Evolutionary conservation across 148 eudicot species (phyloP).

Genomic region (Drosera capensis): DNA sequence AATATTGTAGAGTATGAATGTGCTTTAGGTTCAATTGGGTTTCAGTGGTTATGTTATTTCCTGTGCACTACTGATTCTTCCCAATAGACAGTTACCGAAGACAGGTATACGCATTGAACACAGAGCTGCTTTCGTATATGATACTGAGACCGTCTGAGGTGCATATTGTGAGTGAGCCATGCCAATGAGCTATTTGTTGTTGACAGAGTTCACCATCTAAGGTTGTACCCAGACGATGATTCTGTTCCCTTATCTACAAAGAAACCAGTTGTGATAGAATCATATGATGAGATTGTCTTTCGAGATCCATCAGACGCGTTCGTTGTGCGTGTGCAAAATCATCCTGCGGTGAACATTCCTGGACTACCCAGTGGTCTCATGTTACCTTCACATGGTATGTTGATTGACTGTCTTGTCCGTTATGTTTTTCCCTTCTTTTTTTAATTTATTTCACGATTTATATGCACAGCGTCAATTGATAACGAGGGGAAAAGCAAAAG

Average conservation of each 20-base stretch:
- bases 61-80: no score
- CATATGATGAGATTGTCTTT: conserved; percentile 59
- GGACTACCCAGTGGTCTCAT: conserved; percentile 44
- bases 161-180: no score
- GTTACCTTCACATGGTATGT: conserved; percentile 42
- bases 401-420: background rate
- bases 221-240: conserved; percentile 53
- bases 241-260: conserved; percentile 20
- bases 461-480: background rate
- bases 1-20: no score
- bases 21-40: no score
- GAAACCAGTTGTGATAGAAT: conserved; percentile 27
- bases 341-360: conserved; percentile 55
- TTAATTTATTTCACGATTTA: background rate
- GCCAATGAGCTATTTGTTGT: background rate
- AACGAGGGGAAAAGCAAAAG: conserved; percentile 3
- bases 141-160: background rate
- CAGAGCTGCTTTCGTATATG: background rate
- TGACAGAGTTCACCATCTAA: conserved; percentile 60
- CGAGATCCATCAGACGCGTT: conserved; percentile 55
- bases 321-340: conserved; percentile 46
- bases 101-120: background rate
- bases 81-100: background rate
- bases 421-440: background rate
- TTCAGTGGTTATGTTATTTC: no score